phyloP scores from a whole-genome alignment of 768 basidiomycete species.

The Phylloporus sp. region DNA sequence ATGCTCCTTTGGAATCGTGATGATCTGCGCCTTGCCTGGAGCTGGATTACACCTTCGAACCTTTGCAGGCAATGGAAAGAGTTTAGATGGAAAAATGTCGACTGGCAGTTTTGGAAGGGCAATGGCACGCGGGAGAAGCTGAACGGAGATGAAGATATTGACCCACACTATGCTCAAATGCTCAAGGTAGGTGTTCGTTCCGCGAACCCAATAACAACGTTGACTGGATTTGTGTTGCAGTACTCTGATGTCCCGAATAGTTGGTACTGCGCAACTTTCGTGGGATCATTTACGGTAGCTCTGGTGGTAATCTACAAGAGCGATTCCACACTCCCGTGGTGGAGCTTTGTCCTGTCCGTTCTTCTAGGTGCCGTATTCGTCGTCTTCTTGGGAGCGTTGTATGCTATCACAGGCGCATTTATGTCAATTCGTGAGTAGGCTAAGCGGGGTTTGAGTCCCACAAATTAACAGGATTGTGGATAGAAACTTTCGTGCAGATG shows the following conservation, averaged over 20 bases:
- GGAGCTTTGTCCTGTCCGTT: slow-evolving; percentile 49
- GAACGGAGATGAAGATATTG: slow-evolving; percentile 39
- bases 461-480: background rate
- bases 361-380: slow-evolving; percentile 47
- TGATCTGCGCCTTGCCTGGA: slow-evolving; percentile 45
- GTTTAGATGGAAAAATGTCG: slow-evolving; percentile 29
- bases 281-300: slow-evolving; percentile 41
- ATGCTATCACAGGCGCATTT: slow-evolving; percentile 42
- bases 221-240: slow-evolving; percentile 6
- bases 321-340: slow-evolving; percentile 55
- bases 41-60: slow-evolving; percentile 39
- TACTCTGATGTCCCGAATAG: slow-evolving; percentile 33
- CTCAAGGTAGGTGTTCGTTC: slow-evolving; percentile 23
- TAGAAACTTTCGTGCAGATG: slow-evolving; percentile 34
- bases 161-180: slow-evolving; percentile 59
- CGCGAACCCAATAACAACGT: slow-evolving; percentile 1
- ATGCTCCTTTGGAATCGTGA: slow-evolving; percentile 51
- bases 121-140: slow-evolving; percentile 20
- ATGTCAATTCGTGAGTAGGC: slow-evolving; percentile 24
- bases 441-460: background rate
- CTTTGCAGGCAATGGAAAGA: slow-evolving; percentile 22
- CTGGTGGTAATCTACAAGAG: slow-evolving; percentile 53
- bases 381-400: slow-evolving; percentile 51
- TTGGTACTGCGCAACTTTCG: slow-evolving; percentile 31
- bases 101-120: slow-evolving; percentile 36